Evolutionary conservation across 2,329 filamentous ascomycete genomes (phyloP).

Genomic region (Pleurostoma richardsiae): DNA sequence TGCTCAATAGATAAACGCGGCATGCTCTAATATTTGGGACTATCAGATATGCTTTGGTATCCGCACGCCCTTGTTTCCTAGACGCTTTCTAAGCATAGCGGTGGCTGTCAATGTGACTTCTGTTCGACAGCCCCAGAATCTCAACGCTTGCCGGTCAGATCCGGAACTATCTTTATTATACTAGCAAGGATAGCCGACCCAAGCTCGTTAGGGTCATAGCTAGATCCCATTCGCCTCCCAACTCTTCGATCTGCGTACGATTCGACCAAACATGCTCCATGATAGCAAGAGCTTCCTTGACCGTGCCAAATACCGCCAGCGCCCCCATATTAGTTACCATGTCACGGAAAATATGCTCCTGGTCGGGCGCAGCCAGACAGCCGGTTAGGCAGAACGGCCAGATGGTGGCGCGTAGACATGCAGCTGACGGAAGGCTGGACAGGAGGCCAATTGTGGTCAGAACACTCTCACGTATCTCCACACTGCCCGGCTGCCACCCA

Average conservation of each 20-base stretch:
- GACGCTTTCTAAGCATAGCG: too few species aligned
- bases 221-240: neutral
- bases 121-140: too few species aligned
- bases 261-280: slow-evolving; percentile 42
- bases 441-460: slow-evolving; percentile 10
- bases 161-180: neutral
- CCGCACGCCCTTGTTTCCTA: too few species aligned
- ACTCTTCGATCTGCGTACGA: neutral
- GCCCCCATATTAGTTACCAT: slow-evolving; percentile 35
- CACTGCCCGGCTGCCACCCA: slow-evolving; percentile 43
- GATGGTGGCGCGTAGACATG: slow-evolving; percentile 22
- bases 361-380: slow-evolving; percentile 27
- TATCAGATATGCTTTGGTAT: too few species aligned
- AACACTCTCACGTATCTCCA: slow-evolving; percentile 28
- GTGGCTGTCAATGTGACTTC: too few species aligned
- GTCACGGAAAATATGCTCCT: slow-evolving; percentile 35
- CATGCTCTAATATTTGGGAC: too few species aligned
- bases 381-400: slow-evolving; percentile 31
- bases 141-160: too few species aligned
- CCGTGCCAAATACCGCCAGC: slow-evolving; percentile 38
- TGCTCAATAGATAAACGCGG: too few species aligned
- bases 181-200: neutral
- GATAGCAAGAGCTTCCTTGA: slow-evolving; percentile 34
- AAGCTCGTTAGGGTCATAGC: neutral
- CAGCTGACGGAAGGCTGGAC: slow-evolving; percentile 15